phyloP scores from a whole-genome alignment of 768 basidiomycete genomes.

The Psilocybe tampanensis region DNA sequence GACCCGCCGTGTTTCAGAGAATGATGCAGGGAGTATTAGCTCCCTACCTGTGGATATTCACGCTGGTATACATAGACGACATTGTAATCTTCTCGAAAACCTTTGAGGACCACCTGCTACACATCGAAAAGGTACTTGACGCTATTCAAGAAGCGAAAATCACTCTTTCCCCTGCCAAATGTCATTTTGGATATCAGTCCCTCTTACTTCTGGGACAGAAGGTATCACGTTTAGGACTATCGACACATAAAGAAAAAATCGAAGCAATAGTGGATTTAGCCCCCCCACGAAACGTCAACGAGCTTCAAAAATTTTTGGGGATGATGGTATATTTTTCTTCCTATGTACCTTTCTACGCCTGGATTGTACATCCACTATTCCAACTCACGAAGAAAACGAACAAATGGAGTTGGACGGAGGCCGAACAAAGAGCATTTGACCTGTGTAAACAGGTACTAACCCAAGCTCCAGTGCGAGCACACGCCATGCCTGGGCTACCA shows the following conservation, averaged over 20 bases:
- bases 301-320: slow-evolving; percentile 26
- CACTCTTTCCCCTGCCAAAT: slow-evolving; percentile 34
- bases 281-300: slow-evolving; percentile 20
- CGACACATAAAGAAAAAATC: slow-evolving; percentile 35
- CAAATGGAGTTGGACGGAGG: background rate
- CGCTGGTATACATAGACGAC: slow-evolving; percentile 41
- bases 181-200: slow-evolving; percentile 30
- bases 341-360: slow-evolving; percentile 3
- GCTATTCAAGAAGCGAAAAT: slow-evolving; percentile 28
- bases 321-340: slow-evolving; percentile 2
- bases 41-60: slow-evolving; percentile 35
- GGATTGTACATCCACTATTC: background rate
- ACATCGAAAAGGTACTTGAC: slow-evolving; percentile 27
- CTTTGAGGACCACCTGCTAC: slow-evolving; percentile 27
- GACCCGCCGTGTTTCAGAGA: slow-evolving; percentile 39
- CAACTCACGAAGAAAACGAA: background rate
- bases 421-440: background rate
- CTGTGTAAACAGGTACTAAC: background rate
- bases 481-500: background rate
- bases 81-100: slow-evolving; percentile 32
- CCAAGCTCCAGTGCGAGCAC: background rate
- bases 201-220: slow-evolving; percentile 20
- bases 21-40: slow-evolving; percentile 36
- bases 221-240: slow-evolving; percentile 32
- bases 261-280: slow-evolving; percentile 30